Conservation (phyloP, 345 rosid species). For the Schrenkiella parvula region DNA sequence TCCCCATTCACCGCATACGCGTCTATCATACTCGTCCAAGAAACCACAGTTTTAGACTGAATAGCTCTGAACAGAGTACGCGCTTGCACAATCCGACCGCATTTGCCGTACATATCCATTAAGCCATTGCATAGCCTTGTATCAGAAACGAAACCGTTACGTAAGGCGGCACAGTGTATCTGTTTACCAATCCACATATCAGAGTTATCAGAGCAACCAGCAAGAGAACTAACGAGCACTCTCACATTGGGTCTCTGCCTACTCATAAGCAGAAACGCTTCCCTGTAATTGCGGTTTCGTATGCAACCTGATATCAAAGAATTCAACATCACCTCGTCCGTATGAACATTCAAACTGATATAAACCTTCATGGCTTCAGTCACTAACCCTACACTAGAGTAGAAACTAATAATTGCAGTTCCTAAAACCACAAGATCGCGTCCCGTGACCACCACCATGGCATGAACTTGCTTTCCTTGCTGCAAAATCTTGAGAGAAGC, state of each 20-base stretch:
- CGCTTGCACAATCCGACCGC: conserved; percentile 48
- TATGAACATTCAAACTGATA: conserved; percentile 27
- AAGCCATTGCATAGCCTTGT: conserved; percentile 70
- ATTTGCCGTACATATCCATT: conserved; percentile 74
- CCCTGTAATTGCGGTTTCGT: conserved; percentile 43
- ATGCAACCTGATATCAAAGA: conserved; percentile 68
- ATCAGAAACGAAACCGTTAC: conserved; percentile 46
- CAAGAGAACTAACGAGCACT: conserved; percentile 61
- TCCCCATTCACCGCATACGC: conserved; percentile 66
- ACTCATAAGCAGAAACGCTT: conserved; percentile 51
- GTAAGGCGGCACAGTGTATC: conserved; percentile 58
- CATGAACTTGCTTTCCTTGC: conserved; percentile 77
- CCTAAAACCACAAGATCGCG: conserved; percentile 67
- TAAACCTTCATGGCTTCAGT: conserved; percentile 61
- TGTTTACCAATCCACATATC: conserved; percentile 65
- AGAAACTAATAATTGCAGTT: conserved; percentile 68
- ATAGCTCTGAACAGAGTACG: conserved; percentile 44
- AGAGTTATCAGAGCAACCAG: conserved; percentile 69
- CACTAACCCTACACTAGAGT: conserved; percentile 47
- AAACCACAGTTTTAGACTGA: conserved; percentile 45
- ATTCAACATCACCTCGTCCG: conserved; percentile 56
- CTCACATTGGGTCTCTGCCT: conserved; percentile 48
- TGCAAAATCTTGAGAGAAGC: conserved; percentile 42
- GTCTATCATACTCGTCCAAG: conserved; percentile 82
- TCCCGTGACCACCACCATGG: conserved; percentile 57